These are phyloP conservation scores for Didymella keratinophila DNA, from an alignment of 2,329 filamentous ascomycete species.

Conservation along the genomic window DNA sequence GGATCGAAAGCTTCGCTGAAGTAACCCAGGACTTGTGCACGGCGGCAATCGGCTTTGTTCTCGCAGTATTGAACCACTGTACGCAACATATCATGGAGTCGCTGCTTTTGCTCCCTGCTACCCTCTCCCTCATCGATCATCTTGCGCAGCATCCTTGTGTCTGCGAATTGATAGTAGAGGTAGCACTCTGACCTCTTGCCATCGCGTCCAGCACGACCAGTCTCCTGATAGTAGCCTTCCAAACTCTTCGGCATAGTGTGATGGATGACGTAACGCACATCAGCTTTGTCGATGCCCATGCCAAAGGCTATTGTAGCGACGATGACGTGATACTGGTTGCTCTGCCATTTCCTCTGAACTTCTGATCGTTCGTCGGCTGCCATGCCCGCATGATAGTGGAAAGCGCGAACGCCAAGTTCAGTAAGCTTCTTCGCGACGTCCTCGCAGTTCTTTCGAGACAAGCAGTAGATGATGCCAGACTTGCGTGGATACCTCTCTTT, in stretches of 20 bases:
- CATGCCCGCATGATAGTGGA: slow-evolving; percentile 88
- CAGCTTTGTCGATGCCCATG: slow-evolving; percentile 99
- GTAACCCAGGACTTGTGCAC: slow-evolving; percentile 89
- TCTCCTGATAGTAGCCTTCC: slow-evolving; percentile 98
- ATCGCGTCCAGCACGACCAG: slow-evolving; percentile 91
- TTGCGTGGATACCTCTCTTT: slow-evolving; percentile 71
- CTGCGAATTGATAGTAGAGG: slow-evolving; percentile 84
- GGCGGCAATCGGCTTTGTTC: slow-evolving; percentile 84
- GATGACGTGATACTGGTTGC: slow-evolving; percentile 80
- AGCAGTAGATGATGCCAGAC: slow-evolving; percentile 91
- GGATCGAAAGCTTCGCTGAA: slow-evolving; percentile 85
- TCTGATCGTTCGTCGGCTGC: slow-evolving; percentile 70
- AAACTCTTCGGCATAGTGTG: slow-evolving; percentile 91
- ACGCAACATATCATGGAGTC: slow-evolving; percentile 84
- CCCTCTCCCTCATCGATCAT: slow-evolving; percentile 87
- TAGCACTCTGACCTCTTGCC: slow-evolving; percentile 88
- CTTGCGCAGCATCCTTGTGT: slow-evolving; percentile 74
- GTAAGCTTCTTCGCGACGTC: slow-evolving; percentile 75
- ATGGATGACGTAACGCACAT: slow-evolving; percentile 96
- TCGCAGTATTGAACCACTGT: slow-evolving; percentile 88
- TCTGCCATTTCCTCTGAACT: slow-evolving; percentile 85
- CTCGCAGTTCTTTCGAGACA: slow-evolving; percentile 85
- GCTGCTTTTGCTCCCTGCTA: slow-evolving; percentile 78
- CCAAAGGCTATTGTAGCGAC: slow-evolving; percentile 98
- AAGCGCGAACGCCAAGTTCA: slow-evolving; percentile 72